phyloP scores from a whole-genome alignment of 2,329 filamentous ascomycete species.

The Ophiostoma tasmaniense region DNA sequence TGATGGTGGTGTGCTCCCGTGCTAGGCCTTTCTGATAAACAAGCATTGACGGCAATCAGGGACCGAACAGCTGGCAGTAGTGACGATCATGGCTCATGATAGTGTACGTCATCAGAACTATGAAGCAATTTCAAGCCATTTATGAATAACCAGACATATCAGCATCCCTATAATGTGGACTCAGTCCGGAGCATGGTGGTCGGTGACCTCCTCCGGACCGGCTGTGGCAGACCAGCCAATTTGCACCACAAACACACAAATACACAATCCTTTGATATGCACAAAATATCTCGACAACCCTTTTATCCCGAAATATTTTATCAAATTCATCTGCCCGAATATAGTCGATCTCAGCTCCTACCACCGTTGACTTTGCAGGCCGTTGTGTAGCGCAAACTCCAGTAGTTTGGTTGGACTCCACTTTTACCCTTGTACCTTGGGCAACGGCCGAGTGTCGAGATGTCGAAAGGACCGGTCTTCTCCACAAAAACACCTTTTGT shows the following conservation, averaged over 20 bases:
- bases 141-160: too few species aligned
- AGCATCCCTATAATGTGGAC: too few species aligned
- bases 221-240: too few species aligned
- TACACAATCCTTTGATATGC: too few species aligned
- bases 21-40: not conserved
- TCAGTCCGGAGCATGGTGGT: too few species aligned
- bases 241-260: too few species aligned
- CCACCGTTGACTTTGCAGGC: not conserved
- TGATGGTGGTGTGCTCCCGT: too few species aligned
- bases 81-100: not conserved
- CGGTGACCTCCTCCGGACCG: too few species aligned
- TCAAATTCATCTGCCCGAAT: not conserved
- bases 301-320: not conserved
- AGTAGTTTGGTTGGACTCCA: not conserved
- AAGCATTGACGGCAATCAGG: not conserved
- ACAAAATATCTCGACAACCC: too few species aligned
- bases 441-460: not conserved
- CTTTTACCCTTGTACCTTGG: not conserved
- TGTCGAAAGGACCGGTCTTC: not conserved
- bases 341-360: not conserved
- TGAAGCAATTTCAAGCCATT: too few species aligned
- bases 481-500: not conserved
- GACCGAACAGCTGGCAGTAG: not conserved
- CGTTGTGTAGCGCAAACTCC: not conserved
- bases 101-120: too few species aligned